Percentiles rank a stretch among this genome's conserved stretches.
Evolutionary conservation across 2,329 filamentous ascomycete species (phyloP).

Genomic region (Penicillium capsulatum): DNA sequence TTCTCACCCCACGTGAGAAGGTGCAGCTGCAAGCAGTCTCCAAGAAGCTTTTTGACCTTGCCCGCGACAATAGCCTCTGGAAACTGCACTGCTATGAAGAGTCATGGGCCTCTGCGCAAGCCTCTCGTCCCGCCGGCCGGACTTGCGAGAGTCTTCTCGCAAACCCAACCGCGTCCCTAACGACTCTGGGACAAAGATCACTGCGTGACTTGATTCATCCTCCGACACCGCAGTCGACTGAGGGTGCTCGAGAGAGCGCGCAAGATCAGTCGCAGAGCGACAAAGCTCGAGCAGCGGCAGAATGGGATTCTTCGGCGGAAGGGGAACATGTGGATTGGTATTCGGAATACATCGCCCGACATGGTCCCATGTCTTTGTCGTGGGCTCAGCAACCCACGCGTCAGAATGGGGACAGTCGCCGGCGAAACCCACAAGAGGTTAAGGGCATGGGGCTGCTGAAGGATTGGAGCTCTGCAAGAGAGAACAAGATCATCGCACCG

Average conservation of each 20-base stretch:
- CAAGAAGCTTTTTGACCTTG: constrained; percentile 60
- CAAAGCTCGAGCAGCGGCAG: constrained; percentile 47
- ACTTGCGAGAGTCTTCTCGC: constrained; percentile 49
- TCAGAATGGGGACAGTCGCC: constrained; percentile 34
- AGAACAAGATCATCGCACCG: constrained; percentile 65
- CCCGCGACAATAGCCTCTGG: constrained; percentile 74
- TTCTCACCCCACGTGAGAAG: constrained; percentile 61
- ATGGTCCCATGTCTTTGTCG: constrained; percentile 67
- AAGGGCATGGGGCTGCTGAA: constrained; percentile 68
- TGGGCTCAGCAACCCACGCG: constrained; percentile 66
- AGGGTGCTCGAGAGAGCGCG: constrained; percentile 1
- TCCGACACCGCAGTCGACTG: constrained; percentile 5
- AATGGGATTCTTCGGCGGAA: constrained; percentile 78
- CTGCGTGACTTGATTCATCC: constrained; percentile 36
- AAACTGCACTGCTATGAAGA: constrained; percentile 67
- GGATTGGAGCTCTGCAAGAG: constrained; percentile 49
- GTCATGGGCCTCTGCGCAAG: constrained; percentile 60
- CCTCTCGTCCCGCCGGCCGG: constrained; percentile 20
- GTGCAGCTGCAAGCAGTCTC: constrained; percentile 67
- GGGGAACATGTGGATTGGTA: constrained; percentile 77
- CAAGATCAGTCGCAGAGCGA: constrained; percentile 23
- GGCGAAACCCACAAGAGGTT: constrained; percentile 54
- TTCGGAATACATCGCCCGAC: constrained; percentile 78
- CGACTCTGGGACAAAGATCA: constrained; percentile 30
- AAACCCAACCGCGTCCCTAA: constrained; percentile 30